Evolutionary conservation across 352 stramenopile species (phyloP), one percentile per base, ranked within the genome.

Genomic region (Elongisporangium undulatum): DNA sequence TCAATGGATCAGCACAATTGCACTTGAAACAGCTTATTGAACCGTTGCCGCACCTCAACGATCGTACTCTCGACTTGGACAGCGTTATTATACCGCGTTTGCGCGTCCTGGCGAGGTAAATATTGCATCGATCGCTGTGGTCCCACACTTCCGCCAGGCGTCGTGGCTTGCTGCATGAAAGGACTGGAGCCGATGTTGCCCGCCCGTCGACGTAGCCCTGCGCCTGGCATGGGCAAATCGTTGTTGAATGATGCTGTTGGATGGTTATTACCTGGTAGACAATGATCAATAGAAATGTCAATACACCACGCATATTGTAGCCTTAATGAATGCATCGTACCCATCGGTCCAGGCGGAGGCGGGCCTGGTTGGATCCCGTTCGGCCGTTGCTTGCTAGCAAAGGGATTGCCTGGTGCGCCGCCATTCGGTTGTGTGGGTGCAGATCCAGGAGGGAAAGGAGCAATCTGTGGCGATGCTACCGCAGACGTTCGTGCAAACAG

Each of bases 51-150:
- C 66, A 92, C 82, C 77, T 94, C 85, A 17, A 92, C 81, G 55
- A 94, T 94, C 16, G 81, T 92, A 49, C 81, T 91, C 57, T 94
- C 85, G 29, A 94, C 80, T 63, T 94, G 78, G 23, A 77, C 67
- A 1, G 82, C 85, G 74, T 92, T 89, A 50, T 90, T 75, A 62
- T 83, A 81, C 51, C 85, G 80, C 19, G 77, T 80, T 57, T 92
- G 85, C 15, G 81, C 77, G 52, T 92, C 84, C 58, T 91, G 75
- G 7, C 75, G 85, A 50, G 72, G 71, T 26, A 75, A 78, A 61
- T 88, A 87, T 53, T 90, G 79, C 67, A 80, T 82, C 12, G 62
- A 60, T 57, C 89, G 79, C 23, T 89, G 78, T 15, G 71, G 69
- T 15, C 68, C 64, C 8, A 53, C 67, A 9, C 59, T 61, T 0